Conservation (phyloP, 2,329 filamentous ascomycete species). For the Triangularia verruculosa region DNA sequence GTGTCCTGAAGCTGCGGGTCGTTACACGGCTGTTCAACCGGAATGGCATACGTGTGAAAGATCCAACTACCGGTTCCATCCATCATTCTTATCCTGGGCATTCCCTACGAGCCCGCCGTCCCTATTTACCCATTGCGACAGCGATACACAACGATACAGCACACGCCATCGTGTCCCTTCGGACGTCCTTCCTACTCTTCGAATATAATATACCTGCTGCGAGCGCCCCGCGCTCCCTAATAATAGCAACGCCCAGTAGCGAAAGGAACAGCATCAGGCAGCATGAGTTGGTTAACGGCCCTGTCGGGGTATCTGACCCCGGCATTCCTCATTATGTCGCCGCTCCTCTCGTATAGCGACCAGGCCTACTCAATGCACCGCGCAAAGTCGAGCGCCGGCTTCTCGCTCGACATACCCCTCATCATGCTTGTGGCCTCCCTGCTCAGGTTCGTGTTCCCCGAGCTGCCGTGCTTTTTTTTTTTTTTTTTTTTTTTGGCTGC, state of each 20-base stretch:
- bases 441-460: conserved; percentile 47
- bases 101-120: neutral
- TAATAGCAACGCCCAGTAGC: neutral
- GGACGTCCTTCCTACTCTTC: neutral
- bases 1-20: neutral
- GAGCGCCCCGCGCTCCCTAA: neutral
- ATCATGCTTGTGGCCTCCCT: conserved; percentile 71
- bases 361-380: conserved; percentile 64
- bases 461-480: neutral
- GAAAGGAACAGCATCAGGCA: neutral
- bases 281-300: conserved; percentile 45
- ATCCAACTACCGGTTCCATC: neutral
- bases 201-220: neutral
- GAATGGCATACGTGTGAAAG: neutral
- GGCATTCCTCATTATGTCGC: conserved; percentile 61
- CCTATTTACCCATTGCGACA: neutral
- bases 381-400: conserved; percentile 62
- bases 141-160: too few relatives aligned
- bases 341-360: conserved; percentile 63
- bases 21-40: neutral
- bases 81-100: neutral
- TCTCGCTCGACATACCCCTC: conserved; percentile 68
- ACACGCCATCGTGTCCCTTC: neutral
- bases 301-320: conserved; percentile 58
- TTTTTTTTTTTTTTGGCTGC: neutral